Evolutionary conservation across 306 rosid species (phyloP).

Genomic region (Vigna mungo): DNA sequence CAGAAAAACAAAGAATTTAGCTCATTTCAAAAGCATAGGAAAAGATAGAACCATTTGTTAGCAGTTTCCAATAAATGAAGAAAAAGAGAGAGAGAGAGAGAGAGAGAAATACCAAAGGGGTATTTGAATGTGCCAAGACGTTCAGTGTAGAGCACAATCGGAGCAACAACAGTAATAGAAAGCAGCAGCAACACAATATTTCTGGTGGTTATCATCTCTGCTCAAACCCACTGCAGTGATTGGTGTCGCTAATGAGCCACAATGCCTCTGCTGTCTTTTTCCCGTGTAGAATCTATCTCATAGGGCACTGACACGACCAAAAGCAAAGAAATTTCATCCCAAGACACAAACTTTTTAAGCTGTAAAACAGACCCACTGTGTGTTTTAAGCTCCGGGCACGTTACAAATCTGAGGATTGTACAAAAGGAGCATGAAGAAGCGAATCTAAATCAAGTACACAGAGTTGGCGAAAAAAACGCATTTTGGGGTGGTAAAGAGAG

Average conservation of each 20-base stretch:
- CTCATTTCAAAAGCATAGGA: not conserved
- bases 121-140: constrained; percentile 61
- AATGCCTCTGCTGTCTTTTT: constrained; percentile 3
- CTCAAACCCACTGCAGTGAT: constrained; percentile 21
- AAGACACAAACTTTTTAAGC: constrained; percentile 3
- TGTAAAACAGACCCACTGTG: not conserved
- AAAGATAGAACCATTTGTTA: not conserved
- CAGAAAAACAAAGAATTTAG: not conserved
- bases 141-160: constrained; percentile 77
- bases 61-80: not conserved
- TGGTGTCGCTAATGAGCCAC: constrained; percentile 7
- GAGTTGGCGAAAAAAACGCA: constrained; percentile 12
- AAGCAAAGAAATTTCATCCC: constrained; percentile 6
- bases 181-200: constrained; percentile 67
- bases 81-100: not conserved
- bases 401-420: constrained; percentile 25
- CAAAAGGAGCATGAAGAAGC: constrained; percentile 6
- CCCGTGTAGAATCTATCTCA: constrained; percentile 22
- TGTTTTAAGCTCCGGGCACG: not conserved
- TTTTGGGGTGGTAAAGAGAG: not conserved
- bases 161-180: constrained; percentile 76
- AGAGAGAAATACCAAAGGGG: constrained; percentile 59
- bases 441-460: constrained; percentile 32
- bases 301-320: constrained; percentile 15
- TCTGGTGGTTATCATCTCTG: constrained; percentile 60